A percentile compares a stretch with the other conserved stretches of the same genome.
These are phyloP conservation scores for Lipomyces mesembrius DNA, from an alignment of 805 yeast genomes.

Conservation along the genomic window DNA sequence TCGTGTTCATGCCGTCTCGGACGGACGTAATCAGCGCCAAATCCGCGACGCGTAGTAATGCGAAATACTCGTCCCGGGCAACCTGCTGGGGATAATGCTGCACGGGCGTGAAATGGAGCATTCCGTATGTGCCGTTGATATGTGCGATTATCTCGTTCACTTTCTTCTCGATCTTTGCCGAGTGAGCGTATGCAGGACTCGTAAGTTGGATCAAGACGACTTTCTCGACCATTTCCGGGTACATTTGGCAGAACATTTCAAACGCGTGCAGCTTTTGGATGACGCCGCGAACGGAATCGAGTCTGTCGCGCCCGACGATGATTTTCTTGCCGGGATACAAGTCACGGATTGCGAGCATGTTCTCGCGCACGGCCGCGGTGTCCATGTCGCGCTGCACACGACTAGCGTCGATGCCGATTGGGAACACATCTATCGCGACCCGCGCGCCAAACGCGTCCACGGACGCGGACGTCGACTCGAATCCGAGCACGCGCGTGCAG, in stretches of 20 bases:
- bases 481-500: conserved; percentile 84
- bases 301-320: conserved; percentile 91
- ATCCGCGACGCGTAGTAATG: conserved; percentile 86
- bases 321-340: conserved; percentile 59
- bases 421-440: conserved; percentile 73
- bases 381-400: conserved; percentile 69
- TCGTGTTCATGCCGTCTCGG: conserved; percentile 96
- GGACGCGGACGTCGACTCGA: conserved; percentile 52
- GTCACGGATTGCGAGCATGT: conserved; percentile 63
- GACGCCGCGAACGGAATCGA: conserved; percentile 91
- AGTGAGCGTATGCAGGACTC: conserved; percentile 68
- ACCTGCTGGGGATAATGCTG: conserved; percentile 91
- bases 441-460: conserved; percentile 73
- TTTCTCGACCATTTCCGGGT: conserved; percentile 87
- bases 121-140: conserved; percentile 85
- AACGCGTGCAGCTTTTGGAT: conserved; percentile 91
- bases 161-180: conserved; percentile 72
- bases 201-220: conserved; percentile 92
- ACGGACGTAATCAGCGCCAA: conserved; percentile 85
- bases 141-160: conserved; percentile 80
- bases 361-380: conserved; percentile 49
- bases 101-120: conserved; percentile 81
- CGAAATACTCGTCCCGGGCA: conserved; percentile 85
- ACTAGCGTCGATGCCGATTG: conserved; percentile 86
- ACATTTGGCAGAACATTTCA: conserved; percentile 83